Base-by-base conservation (phyloP, 2,329 filamentous ascomycete genomes). In the Beauveria bassiana region DNA sequence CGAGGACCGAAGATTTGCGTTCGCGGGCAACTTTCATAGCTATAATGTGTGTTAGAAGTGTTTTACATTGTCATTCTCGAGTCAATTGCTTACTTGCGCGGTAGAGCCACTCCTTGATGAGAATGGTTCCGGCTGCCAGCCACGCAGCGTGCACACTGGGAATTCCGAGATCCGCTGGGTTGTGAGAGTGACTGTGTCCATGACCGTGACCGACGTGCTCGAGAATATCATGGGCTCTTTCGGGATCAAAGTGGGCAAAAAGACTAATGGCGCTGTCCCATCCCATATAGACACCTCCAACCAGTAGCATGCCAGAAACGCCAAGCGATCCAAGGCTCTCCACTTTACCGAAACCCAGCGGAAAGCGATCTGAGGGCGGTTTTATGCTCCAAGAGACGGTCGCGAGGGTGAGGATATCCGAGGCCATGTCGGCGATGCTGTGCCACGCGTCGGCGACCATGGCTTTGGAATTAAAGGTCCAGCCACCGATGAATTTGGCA, bases 101-200 rank as follows among this genome's bases (percentile, higher is more conserved):
- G 72, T 98, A 99, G 28, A 99, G 79, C 91, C 93, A 99, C 75
- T 99, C 95, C 77, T 99, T 99, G 69, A 98, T 79, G 28, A 91
- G 75, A 62, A 99, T 95, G 2, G 91, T 96, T 22, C 91, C 93
- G 46, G 85, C 89, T 42, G 95, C 93, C 63, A 99, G 78, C 95
- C 95, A 99, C 8, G 91, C 93, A 24, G 95, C 95, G 73, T 98
- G 93, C 66, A 99, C 83, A 73, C 91, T 96, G 0, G 95, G 95
- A 1, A 83, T 77, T 61, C 82, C 82, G 12, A 76, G 66, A 31
- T 70, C 70, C 22, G 71, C 65, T 18, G 70, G 68, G 47, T 74
- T 78, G 70, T 88, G 86, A 63, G 81, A 81, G 71, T 82, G 80
- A 34, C 71, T 76, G 72, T 89, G 86, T 63, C 81, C 79, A 70